Evolutionary conservation across 352 stramenopile genomes (phyloP).

Genomic region (Phytophthora constricta): DNA sequence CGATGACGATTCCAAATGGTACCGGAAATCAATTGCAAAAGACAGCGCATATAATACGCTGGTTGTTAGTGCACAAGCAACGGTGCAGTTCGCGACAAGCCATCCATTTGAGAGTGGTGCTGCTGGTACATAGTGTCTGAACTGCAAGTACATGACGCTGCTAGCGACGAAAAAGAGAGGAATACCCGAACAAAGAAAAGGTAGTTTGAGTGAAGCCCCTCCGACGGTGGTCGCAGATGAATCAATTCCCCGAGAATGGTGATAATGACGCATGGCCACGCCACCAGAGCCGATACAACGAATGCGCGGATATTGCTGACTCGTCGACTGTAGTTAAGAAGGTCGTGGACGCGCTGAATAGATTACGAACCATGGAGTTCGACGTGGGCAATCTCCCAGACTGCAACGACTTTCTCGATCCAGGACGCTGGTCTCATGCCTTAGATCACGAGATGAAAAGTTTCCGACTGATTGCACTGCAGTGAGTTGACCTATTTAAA

Average conservation of each 20-base stretch:
- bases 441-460: too few relatives aligned
- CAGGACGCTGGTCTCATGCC: too few relatives aligned
- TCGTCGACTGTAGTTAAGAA: conserved; percentile 8
- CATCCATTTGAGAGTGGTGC: conserved; percentile 11
- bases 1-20: conserved; percentile 41
- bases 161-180: too few relatives aligned
- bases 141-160: conserved; percentile 26
- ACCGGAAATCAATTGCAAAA: conserved; percentile 38
- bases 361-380: conserved; percentile 32
- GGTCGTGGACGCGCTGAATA: conserved; percentile 13
- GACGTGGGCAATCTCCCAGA: too few relatives aligned
- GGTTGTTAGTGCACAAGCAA: conserved; percentile 5
- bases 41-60: conserved; percentile 20
- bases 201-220: conserved; percentile 21
- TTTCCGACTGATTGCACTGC: too few relatives aligned
- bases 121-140: conserved; percentile 31
- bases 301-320: conserved; percentile 7
- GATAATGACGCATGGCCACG: conserved; percentile 26
- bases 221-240: conserved; percentile 12
- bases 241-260: conserved; percentile 30
- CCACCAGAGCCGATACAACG: conserved; percentile 9
- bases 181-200: conserved; percentile 28
- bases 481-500: too few relatives aligned
- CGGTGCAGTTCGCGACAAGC: neutral
- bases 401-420: too few relatives aligned